Percentiles rank a stretch among this genome's conserved stretches.
Evolutionary conservation across 202 grass and related monocot species (phyloP).

Genomic region (Setaria viridis): DNA sequence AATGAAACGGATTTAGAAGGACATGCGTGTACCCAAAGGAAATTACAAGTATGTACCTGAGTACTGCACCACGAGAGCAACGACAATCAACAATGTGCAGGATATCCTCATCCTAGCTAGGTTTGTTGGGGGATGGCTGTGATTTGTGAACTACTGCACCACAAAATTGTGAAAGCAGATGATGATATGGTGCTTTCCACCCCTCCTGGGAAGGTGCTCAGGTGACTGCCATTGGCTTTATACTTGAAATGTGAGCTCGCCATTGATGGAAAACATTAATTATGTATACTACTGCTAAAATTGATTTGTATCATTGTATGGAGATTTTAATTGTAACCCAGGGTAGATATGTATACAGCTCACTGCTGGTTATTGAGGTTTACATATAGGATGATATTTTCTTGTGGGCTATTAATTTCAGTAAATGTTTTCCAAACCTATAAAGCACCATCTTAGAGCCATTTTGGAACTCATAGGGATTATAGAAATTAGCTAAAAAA

Average conservation of each 20-base stretch:
- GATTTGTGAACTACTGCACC: neutral
- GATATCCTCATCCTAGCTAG: slow-evolving; percentile 11
- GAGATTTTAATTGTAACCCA: neutral
- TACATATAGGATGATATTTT: neutral
- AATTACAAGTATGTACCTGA: neutral
- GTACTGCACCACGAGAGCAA: neutral
- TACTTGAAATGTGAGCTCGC: neutral
- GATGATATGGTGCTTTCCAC: neutral
- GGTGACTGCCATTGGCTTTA: neutral
- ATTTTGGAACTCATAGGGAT: too few species aligned
- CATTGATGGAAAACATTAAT: neutral
- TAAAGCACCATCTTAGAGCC: neutral
- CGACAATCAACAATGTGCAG: neutral
- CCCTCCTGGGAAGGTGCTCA: too few species aligned
- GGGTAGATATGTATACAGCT: neutral
- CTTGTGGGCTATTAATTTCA: neutral
- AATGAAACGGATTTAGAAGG: neutral
- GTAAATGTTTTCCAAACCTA: neutral
- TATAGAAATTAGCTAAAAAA: too few species aligned
- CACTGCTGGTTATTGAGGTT: neutral
- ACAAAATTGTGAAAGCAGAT: neutral
- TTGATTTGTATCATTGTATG: neutral
- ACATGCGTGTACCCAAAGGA: neutral
- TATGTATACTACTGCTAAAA: neutral
- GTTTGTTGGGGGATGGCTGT: neutral